Base-by-base conservation (phyloP, 257 asterid species). In the Scutellaria barbata region DNA sequence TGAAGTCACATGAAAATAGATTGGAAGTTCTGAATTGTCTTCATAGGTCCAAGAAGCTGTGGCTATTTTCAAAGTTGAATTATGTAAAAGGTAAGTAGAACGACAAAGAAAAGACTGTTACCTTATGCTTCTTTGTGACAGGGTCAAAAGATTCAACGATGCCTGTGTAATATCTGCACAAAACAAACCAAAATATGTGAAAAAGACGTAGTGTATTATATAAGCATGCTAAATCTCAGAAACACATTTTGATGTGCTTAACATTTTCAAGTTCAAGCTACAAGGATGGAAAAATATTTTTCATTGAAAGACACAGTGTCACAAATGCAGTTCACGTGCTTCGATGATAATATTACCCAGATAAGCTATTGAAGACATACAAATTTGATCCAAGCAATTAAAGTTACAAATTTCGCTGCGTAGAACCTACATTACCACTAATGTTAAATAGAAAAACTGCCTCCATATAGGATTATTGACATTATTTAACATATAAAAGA, bases 161-260 rank as follows among this genome's bases (percentile, higher is more conserved):
- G 66, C 85, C 90, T 6, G 74, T 35, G 74, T 85, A 82, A 63
- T 78, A 85, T 68, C 90, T 85, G 76, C 73, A 76, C 12, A 62
- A 46, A 4, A 11, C 14, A 53, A 14, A 60, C 17, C 60, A 50
- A 20, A 20, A 20, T 20, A 20, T 20, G 25, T 20, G 25, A 20
- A 20, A 20, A 68, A 35, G 33, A 4, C 9, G 37, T 52, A 10
- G 35, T 40, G 37, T 68, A 3, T 33, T 37, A 46, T 6, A 63
- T 13, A 63, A 66, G 39, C n/a, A 25, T 16, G 16, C 18, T 55
- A 63, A 14, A 48, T 39, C 42, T 52, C 52, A 51, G n/a, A 67
- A 33, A 48, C 60, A 50, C 17, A 7, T 13, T 45, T 40, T 9
- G 17, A 42, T 10, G 42, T 63, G 68, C 40, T 7, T 12, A 39